Percentiles rank a stretch among this genome's conserved stretches.
These are phyloP conservation scores for Penicillium lividum DNA, from an alignment of 495 filamentous ascomycete genomes.

Conservation along the genomic window DNA sequence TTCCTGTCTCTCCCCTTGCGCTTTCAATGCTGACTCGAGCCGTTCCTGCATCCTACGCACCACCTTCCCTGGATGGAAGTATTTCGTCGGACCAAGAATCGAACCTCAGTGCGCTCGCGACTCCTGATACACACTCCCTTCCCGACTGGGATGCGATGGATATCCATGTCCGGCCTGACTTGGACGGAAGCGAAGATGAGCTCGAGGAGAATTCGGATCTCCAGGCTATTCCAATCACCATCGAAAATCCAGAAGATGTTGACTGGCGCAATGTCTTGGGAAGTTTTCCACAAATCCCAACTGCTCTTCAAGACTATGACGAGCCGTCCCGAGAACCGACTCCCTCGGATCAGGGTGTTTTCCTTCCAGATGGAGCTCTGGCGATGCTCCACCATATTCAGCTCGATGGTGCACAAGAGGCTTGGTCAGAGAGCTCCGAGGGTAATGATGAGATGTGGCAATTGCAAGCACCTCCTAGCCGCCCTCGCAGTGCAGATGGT, in stretches of 20 bases:
- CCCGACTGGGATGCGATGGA: conserved; percentile 46
- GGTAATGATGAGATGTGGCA: conserved; percentile 53
- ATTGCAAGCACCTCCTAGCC: conserved; percentile 29
- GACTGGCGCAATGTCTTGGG: conserved; percentile 45
- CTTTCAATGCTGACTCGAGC: conserved; percentile 66
- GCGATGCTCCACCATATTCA: conserved; percentile 77
- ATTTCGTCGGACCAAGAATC: conserved; percentile 82
- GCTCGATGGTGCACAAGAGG: conserved; percentile 49
- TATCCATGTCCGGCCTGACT: conserved; percentile 37
- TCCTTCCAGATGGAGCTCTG: conserved; percentile 74
- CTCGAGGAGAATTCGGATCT: conserved; percentile 18
- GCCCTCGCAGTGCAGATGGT: conserved; percentile 44
- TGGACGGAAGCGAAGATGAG: conserved; percentile 28
- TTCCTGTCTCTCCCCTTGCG: conserved; percentile 73
- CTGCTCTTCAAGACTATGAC: conserved; percentile 23
- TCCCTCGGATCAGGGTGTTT: conserved; percentile 64
- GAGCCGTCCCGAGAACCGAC: conserved; percentile 34
- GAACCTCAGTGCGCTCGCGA: conserved; percentile 73
- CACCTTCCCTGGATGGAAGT: conserved; percentile 88
- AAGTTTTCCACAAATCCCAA: conserved; percentile 39
- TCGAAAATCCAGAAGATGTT: conserved; percentile 35
- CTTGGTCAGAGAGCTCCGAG: conserved; percentile 48
- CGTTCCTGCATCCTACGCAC: conserved; percentile 72
- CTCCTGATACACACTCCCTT: conserved; percentile 66
- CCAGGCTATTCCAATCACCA: conserved; percentile 37